Evolutionary conservation across 257 asterid genomes (phyloP), one percentile per base, ranked within the genome.

Genomic region (Knoxia roxburghii): DNA sequence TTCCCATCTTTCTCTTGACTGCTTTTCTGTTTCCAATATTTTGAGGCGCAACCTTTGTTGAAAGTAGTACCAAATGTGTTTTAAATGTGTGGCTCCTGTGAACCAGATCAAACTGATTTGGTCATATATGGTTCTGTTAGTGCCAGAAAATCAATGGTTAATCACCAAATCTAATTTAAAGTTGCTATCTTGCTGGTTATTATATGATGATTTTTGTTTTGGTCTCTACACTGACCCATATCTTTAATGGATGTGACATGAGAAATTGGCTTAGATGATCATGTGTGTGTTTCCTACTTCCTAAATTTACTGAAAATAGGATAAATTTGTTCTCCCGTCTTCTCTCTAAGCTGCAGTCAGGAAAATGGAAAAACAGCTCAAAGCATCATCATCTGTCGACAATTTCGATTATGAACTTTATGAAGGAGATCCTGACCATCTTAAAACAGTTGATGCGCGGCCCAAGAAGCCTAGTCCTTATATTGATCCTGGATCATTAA

Each of bases 401-500:
- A 58, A 75, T 72, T 79, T 79, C 26, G 80, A 79, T 68, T 79
- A 68, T 33, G 83, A 79, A 62, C 76, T 79, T 64, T 79, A 75
- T 49, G 83, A 79, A 56, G 83, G 83, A 56, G 80, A 79, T 75
- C 83, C 83, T 48, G 83, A 79, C 45, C 78, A 75, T 68, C 83
- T 79, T 53, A 72, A 68, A 73, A 79, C 83, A 7, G 80, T 79
- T 68, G 71, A 39, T 27, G 71, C 80, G 18, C 33, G 76, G 8
- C 76, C 78, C 14, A 29, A 30, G 49, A 55, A 37, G 50, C 66
- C 80, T 17, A 45, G 73, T 58, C 65, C 80, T 7, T 68, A 41
- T 26, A 76, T 84, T 11, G 84, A 87, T 39, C 84, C 87, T 46
- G 79, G 81, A 33, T 73, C 87, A 0, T 58, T 87, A 70, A 84